Evolutionary conservation across 495 filamentous ascomycete genomes (phyloP).

Genomic region (Diplogelasinospora grovesii): DNA sequence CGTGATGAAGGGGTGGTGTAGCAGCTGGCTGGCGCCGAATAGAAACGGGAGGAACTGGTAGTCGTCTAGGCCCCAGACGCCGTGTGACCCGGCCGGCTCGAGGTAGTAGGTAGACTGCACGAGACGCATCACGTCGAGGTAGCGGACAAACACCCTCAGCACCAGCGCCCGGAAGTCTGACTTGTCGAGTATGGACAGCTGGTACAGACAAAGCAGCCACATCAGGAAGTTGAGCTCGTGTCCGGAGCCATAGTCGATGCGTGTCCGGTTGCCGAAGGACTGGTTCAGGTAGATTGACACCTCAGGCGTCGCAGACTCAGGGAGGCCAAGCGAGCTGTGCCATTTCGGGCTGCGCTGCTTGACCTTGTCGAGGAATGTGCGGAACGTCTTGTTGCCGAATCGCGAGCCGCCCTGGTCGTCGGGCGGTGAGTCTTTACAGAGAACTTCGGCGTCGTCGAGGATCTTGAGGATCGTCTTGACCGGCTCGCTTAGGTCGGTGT

Average conservation of each 20-base stretch:
- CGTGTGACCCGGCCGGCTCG: conserved; percentile 90
- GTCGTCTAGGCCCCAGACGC: conserved; percentile 96
- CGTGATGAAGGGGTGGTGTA: conserved; percentile 80
- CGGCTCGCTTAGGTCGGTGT: conserved; percentile 45
- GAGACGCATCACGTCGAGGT: conserved; percentile 70
- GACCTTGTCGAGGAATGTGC: conserved; percentile 70
- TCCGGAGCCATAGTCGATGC: conserved; percentile 96
- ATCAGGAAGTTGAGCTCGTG: conserved; percentile 96
- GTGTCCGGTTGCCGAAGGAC: conserved; percentile 73
- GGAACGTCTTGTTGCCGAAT: conserved; percentile 92
- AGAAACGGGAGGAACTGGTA: conserved; percentile 97
- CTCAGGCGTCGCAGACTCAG: conserved; percentile 46
- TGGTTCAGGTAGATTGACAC: conserved; percentile 72
- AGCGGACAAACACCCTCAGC: conserved; percentile 71
- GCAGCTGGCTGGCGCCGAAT: conserved; percentile 84
- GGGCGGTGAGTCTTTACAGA: conserved; percentile 63
- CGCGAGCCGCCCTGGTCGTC: conserved; percentile 79
- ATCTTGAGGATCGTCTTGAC: conserved; percentile 62
- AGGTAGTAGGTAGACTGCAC: conserved; percentile 90
- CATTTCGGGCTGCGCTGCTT: conserved; percentile 46
- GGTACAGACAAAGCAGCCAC: conserved; percentile 86
- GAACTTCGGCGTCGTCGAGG: conserved; percentile 56
- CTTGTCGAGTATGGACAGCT: conserved; percentile 57
- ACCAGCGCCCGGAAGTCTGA: conserved; percentile 66
- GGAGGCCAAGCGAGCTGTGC: conserved; percentile 51